Base-by-base conservation (phyloP, 2,329 filamentous ascomycete genomes). In the Fusarium anthophilum region DNA sequence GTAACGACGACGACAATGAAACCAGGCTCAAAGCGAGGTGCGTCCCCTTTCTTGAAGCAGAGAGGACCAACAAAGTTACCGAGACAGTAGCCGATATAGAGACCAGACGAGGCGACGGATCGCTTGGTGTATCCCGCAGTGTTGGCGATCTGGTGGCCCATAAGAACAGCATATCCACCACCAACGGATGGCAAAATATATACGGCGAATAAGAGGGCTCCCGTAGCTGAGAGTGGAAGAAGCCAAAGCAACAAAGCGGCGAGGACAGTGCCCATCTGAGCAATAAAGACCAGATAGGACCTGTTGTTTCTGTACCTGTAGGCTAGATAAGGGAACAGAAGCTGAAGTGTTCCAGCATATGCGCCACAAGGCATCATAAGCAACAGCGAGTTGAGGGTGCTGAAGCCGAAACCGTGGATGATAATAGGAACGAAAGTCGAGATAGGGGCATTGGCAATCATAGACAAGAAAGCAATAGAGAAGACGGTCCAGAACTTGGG, bases 61-160 rank as follows among this genome's bases (percentile, higher is more conserved):
- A 86, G 77, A 2, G 85, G 84, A 0, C 84, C 84, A n/a, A 85
- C 82, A 43, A 86, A 84, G 72, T 86, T 86, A 13, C 80, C 86
- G 14, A 87, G 78, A 72, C 86, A 88, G 71, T 88, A 88, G 2
- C 86, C 87, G 26, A 88, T 83, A 57, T 86, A 88, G 11, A 87
- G 80, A 0, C 86, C 86, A 5, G 85, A 86, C 2, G 85, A 86
- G 4, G 83, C 84, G 3, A 88, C 79, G 3, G 84, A 84, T 4
- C 85, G 80, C 77, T 88, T 88, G 0, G 87, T 88, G 59, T 88
- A 88, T 4, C 87, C 87, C 1, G 87, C 85, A 17, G 84, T 87
- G 68, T 88, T 88, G 32, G 86, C 85, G 82, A 89, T 76, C 44
- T 77, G 75, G 2, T 64, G 45, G 15, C 74, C 75, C 75, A 77